A percentile compares a stretch with the other conserved stretches of the same genome.
Conservation (phyloP, 352 stramenopile species). For the Phytopythium sindhum region DNA sequence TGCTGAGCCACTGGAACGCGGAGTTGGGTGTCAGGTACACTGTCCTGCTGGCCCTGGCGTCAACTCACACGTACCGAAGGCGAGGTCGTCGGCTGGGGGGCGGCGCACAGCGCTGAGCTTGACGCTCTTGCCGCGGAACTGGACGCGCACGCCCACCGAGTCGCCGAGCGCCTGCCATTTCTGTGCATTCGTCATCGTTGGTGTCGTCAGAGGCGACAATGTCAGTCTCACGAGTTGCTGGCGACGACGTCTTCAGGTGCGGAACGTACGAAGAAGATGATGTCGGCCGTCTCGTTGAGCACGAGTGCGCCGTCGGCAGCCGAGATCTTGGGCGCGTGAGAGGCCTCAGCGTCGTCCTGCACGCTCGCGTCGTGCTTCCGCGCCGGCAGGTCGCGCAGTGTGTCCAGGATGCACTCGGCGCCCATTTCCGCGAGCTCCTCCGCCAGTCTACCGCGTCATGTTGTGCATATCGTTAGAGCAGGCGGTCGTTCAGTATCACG, state of each 20-base stretch:
- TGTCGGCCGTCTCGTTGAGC: conserved; percentile 41
- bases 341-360: conserved; percentile 53
- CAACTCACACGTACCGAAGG: conserved; percentile 20
- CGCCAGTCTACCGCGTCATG: conserved; percentile 27
- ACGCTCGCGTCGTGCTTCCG: conserved; percentile 42
- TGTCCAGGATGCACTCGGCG: conserved; percentile 67
- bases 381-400: conserved; percentile 40
- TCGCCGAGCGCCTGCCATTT: conserved; percentile 77
- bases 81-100: conserved; percentile 38
- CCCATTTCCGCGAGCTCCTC: conserved; percentile 46
- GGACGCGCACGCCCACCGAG: conserved; percentile 60
- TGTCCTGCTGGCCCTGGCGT: not conserved
- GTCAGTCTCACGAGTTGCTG: not conserved
- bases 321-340: conserved; percentile 69
- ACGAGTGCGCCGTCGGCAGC: conserved; percentile 52
- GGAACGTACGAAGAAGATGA: conserved; percentile 54
- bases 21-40: not conserved
- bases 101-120: conserved; percentile 66
- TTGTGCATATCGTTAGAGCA: not conserved
- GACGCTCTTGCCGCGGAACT: conserved; percentile 61
- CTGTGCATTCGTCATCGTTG: conserved; percentile 14
- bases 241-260: too few relatives aligned
- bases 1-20: not conserved
- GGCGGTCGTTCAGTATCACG: not conserved
- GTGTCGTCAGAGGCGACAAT: not conserved